Percentiles rank a stretch among this genome's conserved stretches.
phyloP scores from a whole-genome alignment of 352 stramenopile species.

The Phytopythium litorale region DNA sequence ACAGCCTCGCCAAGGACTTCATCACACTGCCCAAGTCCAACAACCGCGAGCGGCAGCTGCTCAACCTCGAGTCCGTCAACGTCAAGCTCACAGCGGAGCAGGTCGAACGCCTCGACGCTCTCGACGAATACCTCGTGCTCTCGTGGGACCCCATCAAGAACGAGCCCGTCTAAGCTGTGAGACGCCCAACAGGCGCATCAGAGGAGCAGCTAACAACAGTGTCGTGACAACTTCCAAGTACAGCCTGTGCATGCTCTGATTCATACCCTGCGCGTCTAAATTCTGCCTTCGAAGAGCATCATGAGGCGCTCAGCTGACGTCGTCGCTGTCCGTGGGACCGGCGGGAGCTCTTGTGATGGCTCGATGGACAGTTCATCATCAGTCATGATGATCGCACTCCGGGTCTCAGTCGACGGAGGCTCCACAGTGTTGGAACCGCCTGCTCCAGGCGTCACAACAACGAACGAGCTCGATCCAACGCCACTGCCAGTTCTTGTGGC shows the following conservation, averaged over 20 bases:
- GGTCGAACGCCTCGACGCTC: slow-evolving; percentile 21
- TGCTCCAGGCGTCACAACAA: background rate
- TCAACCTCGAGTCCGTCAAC: slow-evolving; percentile 32
- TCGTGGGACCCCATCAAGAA: slow-evolving; percentile 35
- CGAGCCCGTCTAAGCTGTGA: slow-evolving; percentile 16
- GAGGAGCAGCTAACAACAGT: no score
- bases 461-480: background rate
- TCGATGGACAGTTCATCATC: background rate
- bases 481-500: background rate
- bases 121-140: slow-evolving; percentile 33
- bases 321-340: background rate
- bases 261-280: background rate
- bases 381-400: background rate
- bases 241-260: background rate
- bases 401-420: background rate
- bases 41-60: slow-evolving; percentile 22
- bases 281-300: slow-evolving; percentile 5
- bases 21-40: slow-evolving; percentile 53
- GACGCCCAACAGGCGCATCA: no score
- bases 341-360: background rate
- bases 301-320: slow-evolving; percentile 6
- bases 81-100: slow-evolving; percentile 21
- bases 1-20: slow-evolving; percentile 35
- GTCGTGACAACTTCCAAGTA: background rate
- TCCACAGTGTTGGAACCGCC: background rate